phyloP scores from a whole-genome alignment of 257 asterid genomes.

The Penstemon eatonii region DNA sequence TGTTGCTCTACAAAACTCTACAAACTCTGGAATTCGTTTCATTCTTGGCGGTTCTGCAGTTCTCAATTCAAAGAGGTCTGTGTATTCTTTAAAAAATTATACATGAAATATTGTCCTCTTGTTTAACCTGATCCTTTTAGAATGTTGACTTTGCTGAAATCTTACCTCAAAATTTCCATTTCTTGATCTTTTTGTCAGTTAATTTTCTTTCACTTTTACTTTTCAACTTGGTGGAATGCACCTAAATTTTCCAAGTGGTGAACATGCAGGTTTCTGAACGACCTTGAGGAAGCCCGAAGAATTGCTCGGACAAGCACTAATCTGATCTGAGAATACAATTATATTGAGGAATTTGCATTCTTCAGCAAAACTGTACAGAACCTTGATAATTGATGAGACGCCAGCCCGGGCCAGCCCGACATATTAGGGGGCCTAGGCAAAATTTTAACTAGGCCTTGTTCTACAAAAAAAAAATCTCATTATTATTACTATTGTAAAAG shows the following conservation, averaged over 20 bases:
- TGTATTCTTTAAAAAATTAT: slow-evolving; percentile 5
- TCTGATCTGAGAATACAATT: slow-evolving; percentile 42
- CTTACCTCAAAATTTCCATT: not conserved
- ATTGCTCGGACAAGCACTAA: slow-evolving; percentile 65
- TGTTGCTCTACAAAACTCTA: slow-evolving; percentile 75
- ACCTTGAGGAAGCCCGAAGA: slow-evolving; percentile 95
- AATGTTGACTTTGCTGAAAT: not conserved
- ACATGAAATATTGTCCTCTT: not conserved
- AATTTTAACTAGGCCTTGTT: too few relatives aligned
- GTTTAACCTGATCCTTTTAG: not conserved
- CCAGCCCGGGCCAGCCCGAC: not conserved
- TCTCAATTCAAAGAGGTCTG: slow-evolving; percentile 85
- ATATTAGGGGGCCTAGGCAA: too few relatives aligned
- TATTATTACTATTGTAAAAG: too few relatives aligned
- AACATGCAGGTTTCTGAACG: slow-evolving; percentile 69
- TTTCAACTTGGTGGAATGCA: not conserved
- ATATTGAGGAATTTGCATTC: slow-evolving; percentile 20
- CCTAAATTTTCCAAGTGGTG: slow-evolving; percentile 4
- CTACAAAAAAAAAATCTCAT: too few relatives aligned
- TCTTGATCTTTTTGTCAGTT: not conserved
- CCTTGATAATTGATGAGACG: slow-evolving; percentile 26
- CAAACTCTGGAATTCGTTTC: slow-evolving; percentile 85
- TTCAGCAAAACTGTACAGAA: slow-evolving; percentile 30
- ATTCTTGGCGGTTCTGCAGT: slow-evolving; percentile 89
- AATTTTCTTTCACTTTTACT: slow-evolving; percentile 3